These are phyloP conservation scores for Podaxis mareebaensis DNA, from an alignment of 768 basidiomycete species.

Conservation along the genomic window DNA sequence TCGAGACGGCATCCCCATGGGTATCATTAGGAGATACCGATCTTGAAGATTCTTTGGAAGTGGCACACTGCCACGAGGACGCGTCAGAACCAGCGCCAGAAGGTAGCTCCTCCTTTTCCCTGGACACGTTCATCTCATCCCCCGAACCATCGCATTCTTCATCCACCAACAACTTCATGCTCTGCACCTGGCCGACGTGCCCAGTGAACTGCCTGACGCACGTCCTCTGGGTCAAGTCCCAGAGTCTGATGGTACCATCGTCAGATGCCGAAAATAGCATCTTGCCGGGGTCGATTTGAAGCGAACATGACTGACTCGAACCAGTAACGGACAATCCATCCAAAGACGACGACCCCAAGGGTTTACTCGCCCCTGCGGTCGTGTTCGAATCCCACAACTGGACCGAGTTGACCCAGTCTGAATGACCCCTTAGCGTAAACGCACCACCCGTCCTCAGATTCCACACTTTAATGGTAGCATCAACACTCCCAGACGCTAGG, in stretches of 20 bases:
- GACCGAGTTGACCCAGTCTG: slow-evolving; percentile 96
- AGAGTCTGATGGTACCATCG: slow-evolving; percentile 89
- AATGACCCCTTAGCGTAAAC: slow-evolving; percentile 90
- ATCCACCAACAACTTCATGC: slow-evolving; percentile 75
- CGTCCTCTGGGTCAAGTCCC: slow-evolving; percentile 82
- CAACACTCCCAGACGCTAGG: slow-evolving; percentile 90
- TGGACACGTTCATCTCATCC: slow-evolving; percentile 26
- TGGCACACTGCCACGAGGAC: slow-evolving; percentile 4
- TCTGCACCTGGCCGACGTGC: slow-evolving; percentile 95
- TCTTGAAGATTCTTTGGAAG: neutral
- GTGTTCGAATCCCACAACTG: slow-evolving; percentile 81
- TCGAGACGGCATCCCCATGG: neutral
- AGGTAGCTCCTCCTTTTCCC: slow-evolving; percentile 23
- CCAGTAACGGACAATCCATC: slow-evolving; percentile 33
- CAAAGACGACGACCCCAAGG: slow-evolving; percentile 34
- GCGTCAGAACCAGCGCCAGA: slow-evolving; percentile 11
- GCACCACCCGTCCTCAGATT: slow-evolving; percentile 90
- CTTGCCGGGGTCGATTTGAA: slow-evolving; percentile 77
- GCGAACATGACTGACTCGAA: slow-evolving; percentile 31
- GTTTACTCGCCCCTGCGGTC: slow-evolving; percentile 23
- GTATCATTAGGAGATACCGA: neutral
- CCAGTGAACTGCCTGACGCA: slow-evolving; percentile 86
- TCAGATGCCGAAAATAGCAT: slow-evolving; percentile 98
- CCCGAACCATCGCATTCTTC: slow-evolving; percentile 35
- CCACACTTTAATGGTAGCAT: slow-evolving; percentile 94